Evolutionary conservation across 805 yeast species (phyloP).

Genomic region (Starmerella roubikii): DNA sequence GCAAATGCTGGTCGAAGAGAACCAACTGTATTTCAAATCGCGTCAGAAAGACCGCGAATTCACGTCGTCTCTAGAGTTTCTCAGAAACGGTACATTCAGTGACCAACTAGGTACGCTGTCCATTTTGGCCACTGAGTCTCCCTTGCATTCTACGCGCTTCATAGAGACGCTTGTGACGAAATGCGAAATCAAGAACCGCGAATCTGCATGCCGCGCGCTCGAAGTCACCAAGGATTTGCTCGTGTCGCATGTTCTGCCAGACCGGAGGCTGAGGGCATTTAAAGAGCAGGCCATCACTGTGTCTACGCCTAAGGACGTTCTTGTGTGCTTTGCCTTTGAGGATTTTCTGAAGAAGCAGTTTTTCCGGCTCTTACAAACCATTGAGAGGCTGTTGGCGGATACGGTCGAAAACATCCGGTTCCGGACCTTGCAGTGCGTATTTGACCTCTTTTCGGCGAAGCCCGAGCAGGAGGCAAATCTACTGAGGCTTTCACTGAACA

Average conservation of each 20-base stretch:
- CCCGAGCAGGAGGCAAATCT: constrained; percentile 96
- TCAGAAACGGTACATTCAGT: constrained; percentile 81
- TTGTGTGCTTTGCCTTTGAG: constrained; percentile 73
- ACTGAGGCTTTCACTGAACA: constrained; percentile 77
- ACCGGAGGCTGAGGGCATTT: constrained; percentile 67
- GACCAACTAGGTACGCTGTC: constrained; percentile 95
- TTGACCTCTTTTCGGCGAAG: constrained; percentile 65
- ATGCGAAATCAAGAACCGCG: constrained; percentile 84
- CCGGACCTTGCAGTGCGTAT: constrained; percentile 60
- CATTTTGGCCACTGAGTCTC: constrained; percentile 85
- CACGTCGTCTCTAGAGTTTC: constrained; percentile 54
- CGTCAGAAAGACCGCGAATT: constrained; percentile 70
- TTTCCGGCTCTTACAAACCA: constrained; percentile 58
- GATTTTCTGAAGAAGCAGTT: constrained; percentile 70
- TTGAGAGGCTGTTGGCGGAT: constrained; percentile 79
- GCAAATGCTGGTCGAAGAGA: constrained; percentile 53
- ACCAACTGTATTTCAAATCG: constrained; percentile 58
- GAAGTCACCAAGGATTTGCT: constrained; percentile 83
- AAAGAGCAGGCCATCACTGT: constrained; percentile 52
- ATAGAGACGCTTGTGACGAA: constrained; percentile 62
- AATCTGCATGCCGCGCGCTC: constrained; percentile 81
- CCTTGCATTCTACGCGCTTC: constrained; percentile 74
- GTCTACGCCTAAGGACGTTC: constrained; percentile 37
- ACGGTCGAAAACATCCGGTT: constrained; percentile 78
- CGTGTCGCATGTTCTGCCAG: constrained; percentile 67